These are phyloP conservation scores for Tulasnella sp. DNA, from an alignment of 768 basidiomycete species.

Conservation along the genomic window DNA sequence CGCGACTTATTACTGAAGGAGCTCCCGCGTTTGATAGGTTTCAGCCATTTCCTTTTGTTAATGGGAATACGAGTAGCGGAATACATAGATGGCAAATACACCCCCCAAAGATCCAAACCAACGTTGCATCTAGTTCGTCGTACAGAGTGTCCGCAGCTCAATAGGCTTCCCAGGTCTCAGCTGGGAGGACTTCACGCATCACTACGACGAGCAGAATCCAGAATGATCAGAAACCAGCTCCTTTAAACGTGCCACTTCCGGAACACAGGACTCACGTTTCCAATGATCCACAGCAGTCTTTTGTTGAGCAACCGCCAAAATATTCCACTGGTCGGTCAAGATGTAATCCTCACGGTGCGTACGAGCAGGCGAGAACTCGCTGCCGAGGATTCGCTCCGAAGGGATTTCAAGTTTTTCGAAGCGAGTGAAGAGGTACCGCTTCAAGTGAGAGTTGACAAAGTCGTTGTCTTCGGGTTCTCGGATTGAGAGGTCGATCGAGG, in stretches of 20 bases:
- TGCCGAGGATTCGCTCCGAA: constrained; percentile 44
- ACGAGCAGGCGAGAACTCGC: constrained; percentile 38
- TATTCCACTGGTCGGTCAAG: constrained; percentile 65
- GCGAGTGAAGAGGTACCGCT: constrained; percentile 59
- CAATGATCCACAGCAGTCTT: constrained; percentile 72
- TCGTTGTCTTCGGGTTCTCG: constrained; percentile 58
- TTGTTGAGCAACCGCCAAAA: constrained; percentile 67
- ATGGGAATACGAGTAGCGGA: not conserved
- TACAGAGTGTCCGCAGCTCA: not conserved
- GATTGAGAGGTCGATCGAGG: constrained; percentile 57
- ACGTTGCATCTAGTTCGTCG: not conserved
- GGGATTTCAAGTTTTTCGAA: constrained; percentile 61
- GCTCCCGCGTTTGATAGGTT: not conserved
- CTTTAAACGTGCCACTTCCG: not conserved
- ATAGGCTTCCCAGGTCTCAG: constrained; percentile 32
- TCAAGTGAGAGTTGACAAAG: constrained; percentile 69
- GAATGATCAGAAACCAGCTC: not conserved
- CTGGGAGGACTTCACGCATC: constrained; percentile 28
- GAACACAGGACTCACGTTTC: constrained; percentile 56
- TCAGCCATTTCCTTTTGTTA: not conserved
- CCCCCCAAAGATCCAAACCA: not conserved
- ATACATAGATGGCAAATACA: constrained; percentile 15
- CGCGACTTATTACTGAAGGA: constrained; percentile 24
- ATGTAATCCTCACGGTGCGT: constrained; percentile 55
- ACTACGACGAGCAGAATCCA: not conserved